Evolutionary conservation across 352 stramenopile species (phyloP), one percentile per base, ranked within the genome.

Genomic region (Phytophthora europaea): DNA sequence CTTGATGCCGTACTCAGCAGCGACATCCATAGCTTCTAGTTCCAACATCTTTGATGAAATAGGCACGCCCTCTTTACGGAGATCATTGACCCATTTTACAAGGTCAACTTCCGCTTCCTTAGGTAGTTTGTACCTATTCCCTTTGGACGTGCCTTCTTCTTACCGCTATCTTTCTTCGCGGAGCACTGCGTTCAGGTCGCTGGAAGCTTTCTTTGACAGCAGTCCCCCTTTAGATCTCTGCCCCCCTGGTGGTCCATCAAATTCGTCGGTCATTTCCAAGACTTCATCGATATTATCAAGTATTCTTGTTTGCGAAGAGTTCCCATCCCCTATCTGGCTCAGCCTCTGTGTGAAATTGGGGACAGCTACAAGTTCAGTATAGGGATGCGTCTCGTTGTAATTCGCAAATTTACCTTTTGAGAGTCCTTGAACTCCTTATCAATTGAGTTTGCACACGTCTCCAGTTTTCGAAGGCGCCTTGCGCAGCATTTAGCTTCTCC

Each of bases 351-450:
- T 18, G 18, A 15, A 51, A 51, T 51, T 51, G 18, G 12, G 12
- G 3, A 13, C 6, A 51, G 26, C 31, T 33, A 60, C 31, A 61
- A 54, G 56, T 33, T 34, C 47, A 50, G 10, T 7, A 53, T 45
- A 2, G 18, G 48, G 36, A 54, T 33, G 20, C 22, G 8, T 20
- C 22, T 33, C 38, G 8, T 54, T 28, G 48, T 31, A 33, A 33
- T 20, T 12, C 4, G 12, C 26, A 48, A 67, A 75, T 72, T 57
- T 73, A 85, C 78, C 60, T 86, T 74, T 50, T 86, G 76, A 0
- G 82, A 83, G 31, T 69, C 54, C 56, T 84, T 88, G 16, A 91
- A 93, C 16, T 91, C 80, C 1, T 90, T 71, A 34, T 91, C 83
- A 9, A 93, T 89, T 18, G 79, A 74, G 36, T 83, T 71, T 1